Evolutionary conservation across 139 green algal species (phyloP).

Genomic region (Astrephomene gubernaculifera): DNA sequence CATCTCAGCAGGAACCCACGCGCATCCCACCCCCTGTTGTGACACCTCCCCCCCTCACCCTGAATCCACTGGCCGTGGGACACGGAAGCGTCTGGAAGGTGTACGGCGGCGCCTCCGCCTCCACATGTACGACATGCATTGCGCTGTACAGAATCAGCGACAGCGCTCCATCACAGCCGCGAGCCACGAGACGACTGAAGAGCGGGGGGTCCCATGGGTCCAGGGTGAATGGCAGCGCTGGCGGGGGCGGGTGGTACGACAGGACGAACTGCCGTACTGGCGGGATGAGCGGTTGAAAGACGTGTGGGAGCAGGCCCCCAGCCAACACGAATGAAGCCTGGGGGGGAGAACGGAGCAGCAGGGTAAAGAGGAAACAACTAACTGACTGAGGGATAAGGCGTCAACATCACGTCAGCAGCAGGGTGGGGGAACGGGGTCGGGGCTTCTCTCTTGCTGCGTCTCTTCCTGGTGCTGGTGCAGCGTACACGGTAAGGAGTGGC

Average conservation of each 20-base stretch:
- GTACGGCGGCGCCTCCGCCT: neutral
- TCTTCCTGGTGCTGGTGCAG: neutral
- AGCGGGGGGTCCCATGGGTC: slow-evolving; percentile 24
- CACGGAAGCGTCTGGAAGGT: slow-evolving; percentile 25
- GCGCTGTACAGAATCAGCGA: neutral
- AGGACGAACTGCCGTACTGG: neutral
- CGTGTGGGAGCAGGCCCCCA: slow-evolving; percentile 30
- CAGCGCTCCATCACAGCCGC: slow-evolving; percentile 9
- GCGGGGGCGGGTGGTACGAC: slow-evolving; percentile 29
- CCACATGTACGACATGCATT: slow-evolving; percentile 9
- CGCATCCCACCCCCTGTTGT: neutral
- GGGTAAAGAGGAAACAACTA: neutral
- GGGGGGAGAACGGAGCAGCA: neutral
- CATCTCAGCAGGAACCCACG: too few relatives aligned
- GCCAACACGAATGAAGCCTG: slow-evolving; percentile 39
- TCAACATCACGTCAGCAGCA: neutral
- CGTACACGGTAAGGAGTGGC: neutral
- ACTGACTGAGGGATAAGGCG: neutral
- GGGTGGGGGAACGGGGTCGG: neutral
- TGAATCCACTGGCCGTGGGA: slow-evolving; percentile 11
- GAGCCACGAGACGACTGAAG: neutral
- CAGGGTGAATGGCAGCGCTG: neutral
- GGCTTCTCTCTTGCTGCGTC: neutral
- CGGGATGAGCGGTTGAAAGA: neutral
- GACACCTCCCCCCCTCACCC: neutral